Evolutionary conservation across 768 basidiomycete species (phyloP).

Genomic region (Sarcomyxa edulis): DNA sequence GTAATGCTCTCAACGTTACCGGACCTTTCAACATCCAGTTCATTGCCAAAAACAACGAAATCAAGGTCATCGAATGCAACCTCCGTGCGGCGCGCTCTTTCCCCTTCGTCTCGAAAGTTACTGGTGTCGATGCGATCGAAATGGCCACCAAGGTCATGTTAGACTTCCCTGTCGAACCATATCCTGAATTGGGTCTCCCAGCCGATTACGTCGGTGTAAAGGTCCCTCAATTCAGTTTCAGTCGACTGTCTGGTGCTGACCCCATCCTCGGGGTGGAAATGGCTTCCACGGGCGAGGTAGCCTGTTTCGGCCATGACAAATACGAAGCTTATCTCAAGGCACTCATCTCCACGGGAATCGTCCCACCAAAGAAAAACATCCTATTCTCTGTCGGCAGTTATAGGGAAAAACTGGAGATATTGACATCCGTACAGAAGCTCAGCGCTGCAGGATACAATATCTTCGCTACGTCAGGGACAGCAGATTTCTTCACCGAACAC

Average conservation of each 20-base stretch:
- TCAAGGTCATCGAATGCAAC: constrained; percentile 99
- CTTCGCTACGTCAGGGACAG: constrained; percentile 94
- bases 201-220: constrained; percentile 97
- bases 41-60: constrained; percentile 99
- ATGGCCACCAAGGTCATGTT: constrained; percentile 99
- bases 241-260: constrained; percentile 92
- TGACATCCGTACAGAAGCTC: constrained; percentile 95
- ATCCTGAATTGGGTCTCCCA: constrained; percentile 85
- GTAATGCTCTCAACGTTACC: constrained; percentile 94
- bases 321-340: constrained; percentile 99
- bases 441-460: constrained; percentile 90
- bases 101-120: constrained; percentile 99
- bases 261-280: constrained; percentile 98
- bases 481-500: constrained; percentile 97
- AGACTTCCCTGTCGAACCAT: constrained; percentile 80
- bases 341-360: constrained; percentile 92
- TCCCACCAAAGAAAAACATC: constrained; percentile 95
- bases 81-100: constrained; percentile 95
- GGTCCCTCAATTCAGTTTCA: constrained; percentile 99
- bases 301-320: constrained; percentile 96
- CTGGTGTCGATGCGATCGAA: constrained; percentile 96
- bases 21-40: constrained; percentile 99
- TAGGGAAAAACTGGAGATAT: constrained; percentile 94
- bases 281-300: constrained; percentile 99
- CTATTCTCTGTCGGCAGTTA: constrained; percentile 95